Evolutionary conservation across 345 rosid species (phyloP).

Genomic region (Linum lewisii): DNA sequence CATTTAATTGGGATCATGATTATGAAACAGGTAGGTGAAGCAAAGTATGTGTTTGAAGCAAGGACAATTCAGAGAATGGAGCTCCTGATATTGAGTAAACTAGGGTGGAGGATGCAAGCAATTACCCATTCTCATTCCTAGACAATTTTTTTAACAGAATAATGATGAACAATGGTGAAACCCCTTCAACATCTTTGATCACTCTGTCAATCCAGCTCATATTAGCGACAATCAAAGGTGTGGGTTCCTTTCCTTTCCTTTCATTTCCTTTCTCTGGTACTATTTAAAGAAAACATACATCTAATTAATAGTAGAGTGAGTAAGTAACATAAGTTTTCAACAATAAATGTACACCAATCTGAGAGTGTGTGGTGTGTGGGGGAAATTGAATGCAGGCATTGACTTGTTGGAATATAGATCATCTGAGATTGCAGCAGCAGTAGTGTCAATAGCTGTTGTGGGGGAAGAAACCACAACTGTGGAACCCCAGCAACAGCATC

Average conservation of each 20-base stretch:
- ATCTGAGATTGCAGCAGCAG: conserved; percentile 77
- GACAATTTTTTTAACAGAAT: conserved; percentile 46
- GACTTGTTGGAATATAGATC: conserved; percentile 65
- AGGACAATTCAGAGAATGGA: no score
- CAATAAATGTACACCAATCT: conserved; percentile 17
- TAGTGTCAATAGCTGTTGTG: conserved; percentile 41
- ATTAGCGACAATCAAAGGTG: conserved; percentile 40
- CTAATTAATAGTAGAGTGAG: no score
- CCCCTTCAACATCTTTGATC: conserved; percentile 24
- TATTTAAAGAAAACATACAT: no score
- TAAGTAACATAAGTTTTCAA: conserved; percentile 13
- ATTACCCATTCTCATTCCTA: conserved; percentile 61
- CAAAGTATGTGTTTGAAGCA: no score
- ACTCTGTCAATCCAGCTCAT: conserved; percentile 41
- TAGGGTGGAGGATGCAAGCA: conserved; percentile 72
- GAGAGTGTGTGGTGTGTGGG: conserved; percentile 26
- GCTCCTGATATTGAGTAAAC: no score
- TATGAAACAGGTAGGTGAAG: conserved; percentile 35
- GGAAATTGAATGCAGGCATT: conserved; percentile 48
- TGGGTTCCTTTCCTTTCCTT: conserved; percentile 6
- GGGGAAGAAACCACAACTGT: conserved; percentile 33
- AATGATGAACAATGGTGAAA: conserved; percentile 37
- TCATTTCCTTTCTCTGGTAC: background rate
- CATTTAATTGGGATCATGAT: conserved; percentile 7
- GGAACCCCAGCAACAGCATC: conserved; percentile 39